A percentile compares a stretch with the other conserved stretches of the same genome.
phyloP scores from a whole-genome alignment of 2,329 filamentous ascomycete species.

The Aschersonia sp. region DNA sequence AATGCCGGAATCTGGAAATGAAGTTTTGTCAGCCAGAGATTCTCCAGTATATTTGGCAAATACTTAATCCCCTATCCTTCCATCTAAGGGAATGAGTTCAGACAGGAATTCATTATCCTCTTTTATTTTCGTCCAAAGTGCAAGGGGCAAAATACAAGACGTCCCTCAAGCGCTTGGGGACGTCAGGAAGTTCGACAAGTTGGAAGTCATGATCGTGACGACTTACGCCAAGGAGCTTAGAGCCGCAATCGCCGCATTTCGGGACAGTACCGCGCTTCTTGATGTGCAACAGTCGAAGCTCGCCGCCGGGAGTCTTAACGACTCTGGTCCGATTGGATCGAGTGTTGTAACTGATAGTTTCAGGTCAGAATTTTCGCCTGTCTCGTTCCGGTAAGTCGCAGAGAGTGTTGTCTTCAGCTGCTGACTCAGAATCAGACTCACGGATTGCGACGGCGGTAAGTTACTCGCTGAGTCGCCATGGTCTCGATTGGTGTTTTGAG shows the following conservation, averaged over 20 bases:
- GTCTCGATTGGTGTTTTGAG: conserved; percentile 30
- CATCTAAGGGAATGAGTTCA: too few species aligned
- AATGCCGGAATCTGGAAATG: conserved; percentile 69
- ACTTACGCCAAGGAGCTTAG: conserved; percentile 97
- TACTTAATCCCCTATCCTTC: too few species aligned
- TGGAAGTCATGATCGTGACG: too few species aligned
- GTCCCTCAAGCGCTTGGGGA: too few species aligned
- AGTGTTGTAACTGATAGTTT: conserved; percentile 73
- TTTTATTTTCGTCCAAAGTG: too few species aligned
- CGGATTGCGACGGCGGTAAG: conserved; percentile 68
- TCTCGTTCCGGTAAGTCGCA: not conserved
- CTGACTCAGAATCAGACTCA: conserved; percentile 31
- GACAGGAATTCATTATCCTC: too few species aligned
- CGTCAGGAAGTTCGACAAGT: too few species aligned
- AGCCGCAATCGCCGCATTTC: conserved; percentile 98
- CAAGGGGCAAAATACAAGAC: too few species aligned
- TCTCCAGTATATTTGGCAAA: not conserved
- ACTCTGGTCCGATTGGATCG: conserved; percentile 92
- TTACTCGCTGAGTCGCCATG: conserved; percentile 46
- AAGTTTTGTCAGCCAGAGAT: not conserved
- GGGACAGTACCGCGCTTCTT: conserved; percentile 98
- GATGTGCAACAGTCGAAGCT: conserved; percentile 93
- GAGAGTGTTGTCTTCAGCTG: not conserved
- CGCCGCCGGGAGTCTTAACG: conserved; percentile 91
- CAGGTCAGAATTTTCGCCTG: not conserved